Evolutionary conservation across 148 eudicot genomes (phyloP).

Genomic region (Dysphania ambrosioides): DNA sequence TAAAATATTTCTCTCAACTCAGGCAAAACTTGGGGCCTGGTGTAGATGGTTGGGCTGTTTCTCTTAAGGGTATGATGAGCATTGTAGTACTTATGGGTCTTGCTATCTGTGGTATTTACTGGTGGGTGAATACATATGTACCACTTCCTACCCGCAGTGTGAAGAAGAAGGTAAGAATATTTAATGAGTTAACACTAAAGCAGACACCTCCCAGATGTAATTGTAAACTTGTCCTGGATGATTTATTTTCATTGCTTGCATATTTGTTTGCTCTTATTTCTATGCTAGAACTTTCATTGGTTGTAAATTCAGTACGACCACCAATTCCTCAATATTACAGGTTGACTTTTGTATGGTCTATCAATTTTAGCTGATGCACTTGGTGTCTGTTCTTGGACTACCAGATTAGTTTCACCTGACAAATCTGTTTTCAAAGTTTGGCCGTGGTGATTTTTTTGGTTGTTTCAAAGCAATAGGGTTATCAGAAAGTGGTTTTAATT

Average conservation of each 20-base stretch:
- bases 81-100: slow-evolving; percentile 89
- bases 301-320: not conserved
- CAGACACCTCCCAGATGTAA: not conserved
- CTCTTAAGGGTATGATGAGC: slow-evolving; percentile 95
- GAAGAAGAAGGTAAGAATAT: slow-evolving; percentile 75
- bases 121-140: slow-evolving; percentile 92
- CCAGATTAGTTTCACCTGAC: not conserved
- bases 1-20: slow-evolving; percentile 87
- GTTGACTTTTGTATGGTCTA: not conserved
- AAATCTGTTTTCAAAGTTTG: not conserved
- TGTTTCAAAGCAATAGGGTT: not conserved
- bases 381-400: not conserved
- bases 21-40: slow-evolving; percentile 82
- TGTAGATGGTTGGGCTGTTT: slow-evolving; percentile 98
- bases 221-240: not conserved
- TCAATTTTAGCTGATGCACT: slow-evolving; percentile 2
- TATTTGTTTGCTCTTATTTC: not conserved
- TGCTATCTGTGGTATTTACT: slow-evolving; percentile 70
- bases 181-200: not conserved
- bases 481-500: no score
- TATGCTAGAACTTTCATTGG: no score
- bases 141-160: slow-evolving; percentile 80
- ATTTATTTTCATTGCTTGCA: not conserved
- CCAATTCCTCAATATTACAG: not conserved
- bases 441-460: not conserved